A percentile compares a stretch with the other conserved stretches of the same genome.
Conservation (phyloP, 257 asterid genomes). For the Dorcoceras hygrometricum region DNA sequence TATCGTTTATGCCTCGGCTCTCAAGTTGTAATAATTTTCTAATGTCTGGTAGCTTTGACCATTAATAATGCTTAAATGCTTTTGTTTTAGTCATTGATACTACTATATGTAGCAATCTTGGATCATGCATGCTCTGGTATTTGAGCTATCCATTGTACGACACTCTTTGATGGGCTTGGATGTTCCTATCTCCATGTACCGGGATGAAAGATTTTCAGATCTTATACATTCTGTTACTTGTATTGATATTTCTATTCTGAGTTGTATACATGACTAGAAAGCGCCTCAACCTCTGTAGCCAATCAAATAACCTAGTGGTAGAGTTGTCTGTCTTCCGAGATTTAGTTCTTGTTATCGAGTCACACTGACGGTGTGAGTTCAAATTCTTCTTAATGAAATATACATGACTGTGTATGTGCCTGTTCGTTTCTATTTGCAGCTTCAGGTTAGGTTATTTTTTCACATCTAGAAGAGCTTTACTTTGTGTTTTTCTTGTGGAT, state of each 20-base stretch:
- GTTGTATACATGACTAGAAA: not conserved
- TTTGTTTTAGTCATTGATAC: conserved; percentile 13
- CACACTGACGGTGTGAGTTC: not conserved
- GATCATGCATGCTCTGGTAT: not conserved
- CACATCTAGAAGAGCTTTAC: not conserved
- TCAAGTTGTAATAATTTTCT: not conserved
- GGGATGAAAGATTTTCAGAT: not conserved
- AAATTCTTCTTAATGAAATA: not conserved
- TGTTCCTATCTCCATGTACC: not conserved
- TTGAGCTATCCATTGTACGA: not conserved
- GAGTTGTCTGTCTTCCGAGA: not conserved
- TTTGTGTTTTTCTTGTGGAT: conserved; percentile 18
- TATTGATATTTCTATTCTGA: not conserved
- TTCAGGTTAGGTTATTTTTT: not conserved
- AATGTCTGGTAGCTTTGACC: conserved; percentile 3
- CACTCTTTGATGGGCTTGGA: not conserved
- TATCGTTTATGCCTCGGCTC: not conserved
- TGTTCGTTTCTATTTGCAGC: conserved; percentile 1
- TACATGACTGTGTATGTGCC: not conserved
- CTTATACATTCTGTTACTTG: not conserved
- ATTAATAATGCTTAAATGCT: not conserved
- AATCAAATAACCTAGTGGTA: not conserved
- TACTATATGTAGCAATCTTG: not conserved
- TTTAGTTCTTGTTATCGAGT: not conserved
- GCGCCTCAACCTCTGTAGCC: not conserved